Evolutionary conservation across 331 rosid genomes (phyloP).

Genomic region (Pyracantha coccinea): DNA sequence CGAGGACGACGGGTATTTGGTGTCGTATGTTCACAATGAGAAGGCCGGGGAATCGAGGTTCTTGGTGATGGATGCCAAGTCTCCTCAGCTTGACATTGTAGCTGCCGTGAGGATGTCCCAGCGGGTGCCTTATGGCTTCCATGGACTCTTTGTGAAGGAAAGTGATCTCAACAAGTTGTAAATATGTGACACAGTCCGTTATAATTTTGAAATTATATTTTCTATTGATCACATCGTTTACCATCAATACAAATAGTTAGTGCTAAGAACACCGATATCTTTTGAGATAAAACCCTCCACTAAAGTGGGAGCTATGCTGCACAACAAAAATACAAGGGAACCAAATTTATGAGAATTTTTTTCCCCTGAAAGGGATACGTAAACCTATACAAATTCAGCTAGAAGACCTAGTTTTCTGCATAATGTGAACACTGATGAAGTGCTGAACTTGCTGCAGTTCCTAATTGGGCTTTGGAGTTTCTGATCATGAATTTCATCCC

Average conservation of each 20-base stretch:
- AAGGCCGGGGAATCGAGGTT: conserved; percentile 49
- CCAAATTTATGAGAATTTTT: too few species aligned
- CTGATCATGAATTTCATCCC: neutral
- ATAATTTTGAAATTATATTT: neutral
- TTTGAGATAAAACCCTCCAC: neutral
- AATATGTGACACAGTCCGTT: neutral
- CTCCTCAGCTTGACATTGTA: conserved; percentile 59
- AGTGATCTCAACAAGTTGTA: conserved; percentile 32
- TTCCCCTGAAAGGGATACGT: neutral
- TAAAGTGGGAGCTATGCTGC: neutral
- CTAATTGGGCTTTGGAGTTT: neutral
- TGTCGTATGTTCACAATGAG: conserved; percentile 65
- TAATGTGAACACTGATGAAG: neutral
- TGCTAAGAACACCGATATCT: neutral
- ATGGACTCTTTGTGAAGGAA: conserved; percentile 67
- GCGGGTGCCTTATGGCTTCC: conserved; percentile 88
- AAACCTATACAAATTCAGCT: neutral
- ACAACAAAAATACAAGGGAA: neutral
- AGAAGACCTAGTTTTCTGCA: neutral
- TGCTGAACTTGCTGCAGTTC: neutral
- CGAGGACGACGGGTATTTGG: conserved; percentile 81
- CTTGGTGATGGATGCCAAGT: conserved; percentile 77
- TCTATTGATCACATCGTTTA: neutral
- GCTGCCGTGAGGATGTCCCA: conserved; percentile 68
- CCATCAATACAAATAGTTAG: neutral